phyloP scores from a whole-genome alignment of 2,329 filamentous ascomycete species.

The Ascochyta pisi region DNA sequence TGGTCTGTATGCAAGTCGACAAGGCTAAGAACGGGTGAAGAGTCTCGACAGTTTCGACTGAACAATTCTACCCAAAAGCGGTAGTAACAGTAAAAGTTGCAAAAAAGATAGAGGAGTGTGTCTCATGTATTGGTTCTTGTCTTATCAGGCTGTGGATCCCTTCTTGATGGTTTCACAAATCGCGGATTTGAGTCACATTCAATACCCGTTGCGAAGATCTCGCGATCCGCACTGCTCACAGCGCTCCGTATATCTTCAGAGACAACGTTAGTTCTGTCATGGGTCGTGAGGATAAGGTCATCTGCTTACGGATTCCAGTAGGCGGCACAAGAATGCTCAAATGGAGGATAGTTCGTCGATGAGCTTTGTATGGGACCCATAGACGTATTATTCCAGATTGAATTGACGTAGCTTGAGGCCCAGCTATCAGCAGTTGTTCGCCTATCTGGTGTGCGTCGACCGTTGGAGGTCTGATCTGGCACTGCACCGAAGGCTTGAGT shows the following conservation, averaged over 20 bases:
- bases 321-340: not conserved
- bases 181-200: not conserved
- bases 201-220: not conserved
- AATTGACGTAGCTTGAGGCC: not conserved
- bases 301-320: not conserved
- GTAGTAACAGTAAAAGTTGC: too few relatives aligned
- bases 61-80: too few relatives aligned
- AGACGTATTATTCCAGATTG: not conserved
- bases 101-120: too few relatives aligned
- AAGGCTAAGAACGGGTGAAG: not conserved
- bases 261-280: not conserved
- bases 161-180: not conserved
- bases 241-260: not conserved
- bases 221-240: not conserved
- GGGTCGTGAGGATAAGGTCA: not conserved
- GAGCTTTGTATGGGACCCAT: not conserved
- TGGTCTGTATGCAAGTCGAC: not conserved
- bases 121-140: too few relatives aligned
- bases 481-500: not conserved
- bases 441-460: not conserved
- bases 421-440: not conserved
- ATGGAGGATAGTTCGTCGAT: not conserved
- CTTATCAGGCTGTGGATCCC: not conserved
- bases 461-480: not conserved
- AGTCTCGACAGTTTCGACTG: not conserved